Evolutionary conservation across 2,329 filamentous ascomycete genomes (phyloP), one percentile per base, ranked within the genome.

Genomic region (Neopestalotiopsis rosae): DNA sequence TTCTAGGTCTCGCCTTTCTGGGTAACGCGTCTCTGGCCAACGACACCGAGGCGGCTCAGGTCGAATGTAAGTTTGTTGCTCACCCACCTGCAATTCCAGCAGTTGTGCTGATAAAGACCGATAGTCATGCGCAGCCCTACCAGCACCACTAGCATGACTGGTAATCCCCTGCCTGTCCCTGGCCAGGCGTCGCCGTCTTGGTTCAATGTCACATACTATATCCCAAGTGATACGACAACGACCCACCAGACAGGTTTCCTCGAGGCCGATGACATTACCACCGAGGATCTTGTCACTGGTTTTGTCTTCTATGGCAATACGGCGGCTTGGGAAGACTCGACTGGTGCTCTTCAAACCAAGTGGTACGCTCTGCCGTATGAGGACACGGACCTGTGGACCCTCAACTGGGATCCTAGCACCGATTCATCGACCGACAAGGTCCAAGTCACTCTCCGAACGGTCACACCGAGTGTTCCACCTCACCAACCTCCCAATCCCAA

Each of bases 291-390:
- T 1, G 74, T 69, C n/a, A 66, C 64, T 3, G 76, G 74, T 5
- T 77, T 76, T 69, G 61, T 71, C 9, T 75, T 75, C 73, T 77
- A 78, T 68, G 76, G 74, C 38, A 66, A 69, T 32, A 70, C 73
- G 65, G 69, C 70, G 32, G 66, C 76, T 57, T 71, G 72, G 65
- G 32, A 66, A 49, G 64, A 56, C 38, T 20, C 70, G 40, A 61
- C 66, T 66, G 66, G 72, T 28, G 40, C 40, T 1, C 71, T 77
- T 24, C 63, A 72, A 40, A 73, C 71, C 5, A 28, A 71, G 52
- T 78, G 74, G 74, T 76, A 73, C 56, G 73, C 71, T 6, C 65
- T 71, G 5, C 74, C 75, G 5, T 69, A 71, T 30, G 63, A 42
- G 14, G 61, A 64, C 20, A 58, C 70, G 5, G 70, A 65, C 40